Evolutionary conservation across 257 asterid genomes (phyloP), one percentile per base, ranked within the genome.

Genomic region (Solanum sitiens): DNA sequence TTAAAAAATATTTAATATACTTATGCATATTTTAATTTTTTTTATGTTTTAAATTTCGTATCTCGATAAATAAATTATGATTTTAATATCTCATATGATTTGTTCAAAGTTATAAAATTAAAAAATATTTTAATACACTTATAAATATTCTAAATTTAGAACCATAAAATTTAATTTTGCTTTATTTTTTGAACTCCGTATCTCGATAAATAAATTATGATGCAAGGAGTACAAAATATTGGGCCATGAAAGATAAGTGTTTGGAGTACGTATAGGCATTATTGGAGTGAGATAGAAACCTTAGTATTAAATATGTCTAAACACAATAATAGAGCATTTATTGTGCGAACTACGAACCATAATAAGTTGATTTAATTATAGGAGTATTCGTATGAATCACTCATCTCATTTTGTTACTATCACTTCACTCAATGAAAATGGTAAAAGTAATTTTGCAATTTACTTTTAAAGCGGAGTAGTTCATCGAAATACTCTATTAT

Each of bases 231-330:
- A 1, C 2, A 68, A 27, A 21, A 67, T 84, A 88, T 61, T 15
- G 65, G 65, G 11, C 15, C 47, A 8, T 21, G 53, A 11, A 39
- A 5, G 20, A 75, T 21, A 23, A 74, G 27, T 20, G 50, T 23
- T 75, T 76, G 23, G 13, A 76, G 59, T 40, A 76, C 7, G 35
- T n/a, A 23, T 10, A 40, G 7, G 15, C 61, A 76, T 76, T 40
- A 76, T 65, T 86, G 73, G 74, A 83, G 73, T 35, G 85, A 44
- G 87, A 85, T 87, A 63, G 85, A 88, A 83, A 59, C 72, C 35
- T 37, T 75, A 63, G 79, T 30, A 76, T 76, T 86, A 83, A 21
- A 32, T 53, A 23, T 0, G 33, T 40, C 59, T 76, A 76, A 74
- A 37, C 18, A 74, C 32, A 37, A 37, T 37, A 21, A 74, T 74